Evolutionary conservation across 2,329 filamentous ascomycete species (phyloP), one percentile per base, ranked within the genome.

Genomic region (Sclerotinia trifoliorum): DNA sequence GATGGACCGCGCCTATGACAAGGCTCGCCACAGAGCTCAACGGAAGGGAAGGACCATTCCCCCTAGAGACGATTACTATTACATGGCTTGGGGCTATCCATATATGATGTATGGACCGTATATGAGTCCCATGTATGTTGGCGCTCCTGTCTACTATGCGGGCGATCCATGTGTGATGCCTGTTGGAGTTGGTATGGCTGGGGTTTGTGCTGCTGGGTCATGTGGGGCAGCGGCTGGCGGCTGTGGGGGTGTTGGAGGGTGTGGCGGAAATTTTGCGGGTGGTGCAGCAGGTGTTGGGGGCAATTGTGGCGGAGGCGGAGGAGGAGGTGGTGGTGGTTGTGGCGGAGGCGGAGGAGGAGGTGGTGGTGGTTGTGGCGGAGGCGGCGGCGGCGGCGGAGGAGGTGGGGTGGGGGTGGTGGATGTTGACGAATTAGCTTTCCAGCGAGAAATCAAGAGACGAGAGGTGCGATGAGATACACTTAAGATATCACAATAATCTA

Each of bases 1-100:
- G 24, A 76, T 87, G 0, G 85, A 90, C 39, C 78, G 79, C 5
- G 83, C 85, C 44, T 92, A 92, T 76, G 78, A 80, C 35, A 85
- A 83, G 70, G 85, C 85, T 0, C 76, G 77, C 24, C 81, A 79
- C 55, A 80, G 85, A 1, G 84, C 85, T 0, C 78, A 79, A 69
- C 83, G 81, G 69, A 83, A 83, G 69, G 84, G 84, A 4, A 78
- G 83, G 5, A 77, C 78, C 0, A 72, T 85, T 4, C 84, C 84
- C 2, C 78, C 80, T 0, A 76, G 79, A n/a, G 80, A 85, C 5
- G 76, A 83, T 51, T 86, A 86, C 74, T 87, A 75, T 56, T 70
- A 71, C 17, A 70, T 69, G 29, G 61, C 71, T 11, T 77, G 85
- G 85, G 85, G 85, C 0, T 83, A 83, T 62, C 77, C 79, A 0